phyloP scores from a whole-genome alignment of 2,329 filamentous ascomycete genomes.

The Dothideomycetes sp. region DNA sequence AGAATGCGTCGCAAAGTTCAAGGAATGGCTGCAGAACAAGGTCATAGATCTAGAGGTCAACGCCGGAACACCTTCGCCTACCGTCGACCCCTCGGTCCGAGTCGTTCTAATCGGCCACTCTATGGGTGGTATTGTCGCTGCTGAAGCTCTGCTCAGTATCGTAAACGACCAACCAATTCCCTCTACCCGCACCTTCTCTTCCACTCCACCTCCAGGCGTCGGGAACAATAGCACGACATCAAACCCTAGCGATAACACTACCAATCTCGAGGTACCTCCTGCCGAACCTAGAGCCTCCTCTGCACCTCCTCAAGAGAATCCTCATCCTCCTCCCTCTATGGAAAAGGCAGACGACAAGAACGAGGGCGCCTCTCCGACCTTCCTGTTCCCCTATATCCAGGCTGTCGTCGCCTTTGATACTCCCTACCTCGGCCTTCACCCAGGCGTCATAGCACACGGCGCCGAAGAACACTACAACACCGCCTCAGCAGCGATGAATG shows the following conservation, averaged over 20 bases:
- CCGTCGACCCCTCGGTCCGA: conserved; percentile 74
- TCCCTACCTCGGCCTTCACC: conserved; percentile 74
- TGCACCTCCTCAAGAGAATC: conserved; percentile 14
- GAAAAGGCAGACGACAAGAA: conserved; percentile 25
- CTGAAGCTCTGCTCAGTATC: conserved; percentile 73
- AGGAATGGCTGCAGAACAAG: conserved; percentile 77
- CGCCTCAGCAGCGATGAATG: conserved; percentile 59
- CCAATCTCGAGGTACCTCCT: conserved; percentile 12
- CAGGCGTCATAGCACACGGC: conserved; percentile 73
- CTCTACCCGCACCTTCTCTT: conserved; percentile 15
- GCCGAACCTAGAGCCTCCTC: conserved; percentile 13
- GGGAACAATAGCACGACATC: conserved; percentile 15
- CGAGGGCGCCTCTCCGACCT: conserved; percentile 24
- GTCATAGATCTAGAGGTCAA: conserved; percentile 91
- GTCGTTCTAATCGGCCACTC: conserved; percentile 78
- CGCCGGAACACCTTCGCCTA: conserved; percentile 70
- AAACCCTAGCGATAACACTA: conserved; percentile 7
- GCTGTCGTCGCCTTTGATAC: conserved; percentile 91
- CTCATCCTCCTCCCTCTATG: not conserved
- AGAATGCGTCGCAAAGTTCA: conserved; percentile 62
- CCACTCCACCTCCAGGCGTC: conserved; percentile 15
- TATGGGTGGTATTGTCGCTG: conserved; percentile 87
- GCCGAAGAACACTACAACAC: conserved; percentile 80
- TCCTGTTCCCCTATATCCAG: conserved; percentile 92
- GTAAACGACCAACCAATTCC: conserved; percentile 52